These are phyloP conservation scores for Capronia americana DNA, from an alignment of 2,329 filamentous ascomycete species.

Conservation along the genomic window DNA sequence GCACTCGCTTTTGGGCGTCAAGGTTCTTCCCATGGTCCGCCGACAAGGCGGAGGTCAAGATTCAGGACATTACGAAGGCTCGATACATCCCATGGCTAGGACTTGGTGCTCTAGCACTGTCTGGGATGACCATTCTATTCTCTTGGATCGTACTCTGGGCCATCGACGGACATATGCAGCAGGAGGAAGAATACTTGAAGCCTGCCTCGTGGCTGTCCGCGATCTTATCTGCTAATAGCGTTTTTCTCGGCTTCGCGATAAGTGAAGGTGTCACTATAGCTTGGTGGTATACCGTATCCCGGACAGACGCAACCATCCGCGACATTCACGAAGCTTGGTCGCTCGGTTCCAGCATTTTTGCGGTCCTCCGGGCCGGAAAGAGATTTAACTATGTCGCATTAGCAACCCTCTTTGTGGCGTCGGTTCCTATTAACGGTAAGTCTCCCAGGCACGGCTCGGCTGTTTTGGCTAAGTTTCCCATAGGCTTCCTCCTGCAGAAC, in stretches of 20 bases:
- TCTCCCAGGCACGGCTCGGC: neutral
- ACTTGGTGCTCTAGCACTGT: neutral
- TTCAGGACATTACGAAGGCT: conserved; percentile 8
- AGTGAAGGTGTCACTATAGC: conserved; percentile 16
- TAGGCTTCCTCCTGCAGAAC: conserved; percentile 1
- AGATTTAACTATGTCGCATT: conserved; percentile 21
- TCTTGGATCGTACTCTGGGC: conserved; percentile 7
- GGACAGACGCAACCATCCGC: neutral
- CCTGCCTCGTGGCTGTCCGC: conserved; percentile 19
- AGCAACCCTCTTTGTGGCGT: conserved; percentile 14
- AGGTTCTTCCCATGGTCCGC: conserved; percentile 14
- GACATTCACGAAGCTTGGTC: conserved; percentile 16
- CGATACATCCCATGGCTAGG: conserved; percentile 8
- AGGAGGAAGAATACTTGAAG: conserved; percentile 4
- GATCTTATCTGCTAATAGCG: conserved; percentile 17
- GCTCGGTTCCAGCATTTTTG: conserved; percentile 2
- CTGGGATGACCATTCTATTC: conserved; percentile 8
- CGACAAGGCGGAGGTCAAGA: conserved; percentile 2
- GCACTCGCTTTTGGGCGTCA: conserved; percentile 3
- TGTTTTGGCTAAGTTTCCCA: neutral
- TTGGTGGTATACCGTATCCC: conserved; percentile 15
- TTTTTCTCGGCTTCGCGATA: conserved; percentile 11
- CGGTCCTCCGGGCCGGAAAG: conserved; percentile 10
- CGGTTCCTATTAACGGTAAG: conserved; percentile 14
- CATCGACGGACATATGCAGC: conserved; percentile 5